Evolutionary conservation across 768 basidiomycete species (phyloP).

Genomic region (Tephrocybe rancida): DNA sequence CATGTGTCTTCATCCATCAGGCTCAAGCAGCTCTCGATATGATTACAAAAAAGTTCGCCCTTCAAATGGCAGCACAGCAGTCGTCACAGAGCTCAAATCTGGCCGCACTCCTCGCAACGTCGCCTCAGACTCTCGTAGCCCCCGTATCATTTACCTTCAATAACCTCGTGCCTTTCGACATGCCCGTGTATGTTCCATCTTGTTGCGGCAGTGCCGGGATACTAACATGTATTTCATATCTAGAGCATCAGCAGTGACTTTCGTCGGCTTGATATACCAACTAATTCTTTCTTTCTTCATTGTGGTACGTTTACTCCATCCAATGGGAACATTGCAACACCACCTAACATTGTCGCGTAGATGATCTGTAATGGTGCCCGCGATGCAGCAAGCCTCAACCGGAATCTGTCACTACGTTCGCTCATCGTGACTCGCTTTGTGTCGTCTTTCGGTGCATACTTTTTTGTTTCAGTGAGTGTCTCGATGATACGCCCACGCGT

Average conservation of each 20-base stretch:
- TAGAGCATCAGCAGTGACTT: slow-evolving; percentile 56
- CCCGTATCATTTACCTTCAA: slow-evolving; percentile 50
- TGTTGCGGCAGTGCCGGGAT: background rate
- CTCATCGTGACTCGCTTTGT: slow-evolving; percentile 33
- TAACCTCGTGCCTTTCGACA: slow-evolving; percentile 60
- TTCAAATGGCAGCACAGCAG: slow-evolving; percentile 28
- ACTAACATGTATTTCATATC: background rate
- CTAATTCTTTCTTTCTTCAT: slow-evolving; percentile 48
- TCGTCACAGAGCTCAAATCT: slow-evolving; percentile 28
- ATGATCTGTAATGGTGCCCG: slow-evolving; percentile 34
- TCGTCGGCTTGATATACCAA: slow-evolving; percentile 56
- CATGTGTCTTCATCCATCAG: slow-evolving; percentile 12
- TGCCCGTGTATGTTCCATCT: slow-evolving; percentile 49
- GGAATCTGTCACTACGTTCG: slow-evolving; percentile 26
- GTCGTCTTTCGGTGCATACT: slow-evolving; percentile 33
- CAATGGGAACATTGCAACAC: background rate
- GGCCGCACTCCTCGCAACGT: slow-evolving; percentile 37
- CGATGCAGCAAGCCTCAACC: slow-evolving; percentile 29
- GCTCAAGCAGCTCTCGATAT: slow-evolving; percentile 37
- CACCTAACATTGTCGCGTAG: slow-evolving; percentile 14
- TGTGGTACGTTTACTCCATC: slow-evolving; percentile 29
- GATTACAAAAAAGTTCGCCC: slow-evolving; percentile 36
- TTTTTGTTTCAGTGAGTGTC: slow-evolving; percentile 36
- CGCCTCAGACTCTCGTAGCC: slow-evolving; percentile 50
- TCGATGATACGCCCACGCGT: background rate